Evolutionary conservation across 805 yeast genomes (phyloP).

Genomic region (Schizosaccharomyces octosporus): DNA sequence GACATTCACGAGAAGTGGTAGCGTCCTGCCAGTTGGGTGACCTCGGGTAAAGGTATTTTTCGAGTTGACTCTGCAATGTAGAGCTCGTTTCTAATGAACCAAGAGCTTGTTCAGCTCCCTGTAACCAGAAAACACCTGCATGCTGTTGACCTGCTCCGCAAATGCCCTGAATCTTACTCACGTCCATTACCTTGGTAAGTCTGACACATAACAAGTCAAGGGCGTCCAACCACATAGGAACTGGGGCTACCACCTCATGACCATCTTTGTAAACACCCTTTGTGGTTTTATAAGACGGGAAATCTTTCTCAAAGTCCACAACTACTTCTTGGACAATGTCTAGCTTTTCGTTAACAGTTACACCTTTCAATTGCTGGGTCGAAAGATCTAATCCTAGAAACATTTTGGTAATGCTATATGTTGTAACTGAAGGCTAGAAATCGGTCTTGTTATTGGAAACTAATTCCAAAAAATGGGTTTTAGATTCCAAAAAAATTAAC

Average conservation of each 20-base stretch:
- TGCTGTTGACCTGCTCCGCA: constrained; percentile 85
- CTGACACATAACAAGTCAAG: constrained; percentile 33
- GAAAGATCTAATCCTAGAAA: constrained; percentile 66
- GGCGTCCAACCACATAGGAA: constrained; percentile 76
- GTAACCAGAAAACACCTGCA: constrained; percentile 66
- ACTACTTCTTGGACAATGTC: constrained; percentile 30
- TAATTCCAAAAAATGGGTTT: too few species aligned
- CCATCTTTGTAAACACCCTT: constrained; percentile 46
- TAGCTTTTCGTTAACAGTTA: constrained; percentile 33
- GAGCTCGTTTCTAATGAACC: constrained; percentile 14
- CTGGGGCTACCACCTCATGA: constrained; percentile 54
- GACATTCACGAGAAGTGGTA: constrained; percentile 48
- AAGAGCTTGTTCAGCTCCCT: constrained; percentile 21
- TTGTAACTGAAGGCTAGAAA: neutral
- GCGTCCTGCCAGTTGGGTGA: constrained; percentile 95
- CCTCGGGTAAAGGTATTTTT: constrained; percentile 25
- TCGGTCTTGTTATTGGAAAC: too few species aligned
- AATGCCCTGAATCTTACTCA: constrained; percentile 35
- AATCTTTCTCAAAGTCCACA: constrained; percentile 49
- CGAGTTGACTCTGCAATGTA: constrained; percentile 23
- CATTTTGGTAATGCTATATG: constrained; percentile 4
- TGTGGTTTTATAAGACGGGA: constrained; percentile 32
- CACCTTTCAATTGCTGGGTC: constrained; percentile 66
- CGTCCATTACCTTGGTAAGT: constrained; percentile 29
- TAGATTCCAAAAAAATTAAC: too few species aligned